Evolutionary conservation across 2,329 filamentous ascomycete species (phyloP).

Genomic region (Paecilomyces dactylethromorphus): DNA sequence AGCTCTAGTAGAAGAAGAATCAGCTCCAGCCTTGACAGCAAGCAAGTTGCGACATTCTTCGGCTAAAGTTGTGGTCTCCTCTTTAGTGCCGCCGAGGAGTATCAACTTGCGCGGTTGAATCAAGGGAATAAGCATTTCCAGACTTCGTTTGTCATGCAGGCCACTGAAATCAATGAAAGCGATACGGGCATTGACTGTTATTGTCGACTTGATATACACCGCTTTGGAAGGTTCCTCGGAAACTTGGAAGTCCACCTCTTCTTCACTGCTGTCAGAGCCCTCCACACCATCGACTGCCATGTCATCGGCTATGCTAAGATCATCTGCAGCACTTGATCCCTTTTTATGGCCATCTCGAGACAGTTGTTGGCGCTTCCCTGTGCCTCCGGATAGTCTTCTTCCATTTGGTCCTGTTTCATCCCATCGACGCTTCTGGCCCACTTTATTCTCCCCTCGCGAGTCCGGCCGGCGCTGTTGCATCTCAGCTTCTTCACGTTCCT

Average conservation of each 20-base stretch:
- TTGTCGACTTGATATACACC: slow-evolving; percentile 54
- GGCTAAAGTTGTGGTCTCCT: slow-evolving; percentile 73
- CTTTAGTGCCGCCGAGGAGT: slow-evolving; percentile 71
- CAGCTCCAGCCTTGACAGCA: slow-evolving; percentile 32
- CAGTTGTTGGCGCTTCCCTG: slow-evolving; percentile 56
- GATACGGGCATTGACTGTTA: slow-evolving; percentile 68
- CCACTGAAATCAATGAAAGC: slow-evolving; percentile 89
- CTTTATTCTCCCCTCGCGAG: slow-evolving; percentile 52
- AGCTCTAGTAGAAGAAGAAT: slow-evolving; percentile 1
- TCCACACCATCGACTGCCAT: slow-evolving; percentile 51
- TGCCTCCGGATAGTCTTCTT: slow-evolving; percentile 33
- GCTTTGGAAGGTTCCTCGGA: slow-evolving; percentile 69
- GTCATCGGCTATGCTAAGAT: slow-evolving; percentile 38
- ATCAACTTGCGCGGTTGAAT: slow-evolving; percentile 93
- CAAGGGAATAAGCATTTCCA: slow-evolving; percentile 90
- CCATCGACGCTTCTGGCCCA: slow-evolving; percentile 94
- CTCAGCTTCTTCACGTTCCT: slow-evolving; percentile 76
- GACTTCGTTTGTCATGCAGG: slow-evolving; percentile 83
- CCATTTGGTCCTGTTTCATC: slow-evolving; percentile 56
- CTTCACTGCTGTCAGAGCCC: slow-evolving; percentile 49
- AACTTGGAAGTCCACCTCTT: slow-evolving; percentile 45
- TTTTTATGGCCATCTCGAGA: slow-evolving; percentile 21
- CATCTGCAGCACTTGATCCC: slow-evolving; percentile 43
- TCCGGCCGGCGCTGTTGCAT: slow-evolving; percentile 51
- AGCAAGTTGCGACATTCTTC: slow-evolving; percentile 69